phyloP scores from a whole-genome alignment of 345 rosid species.

The Hypericum perforatum region DNA sequence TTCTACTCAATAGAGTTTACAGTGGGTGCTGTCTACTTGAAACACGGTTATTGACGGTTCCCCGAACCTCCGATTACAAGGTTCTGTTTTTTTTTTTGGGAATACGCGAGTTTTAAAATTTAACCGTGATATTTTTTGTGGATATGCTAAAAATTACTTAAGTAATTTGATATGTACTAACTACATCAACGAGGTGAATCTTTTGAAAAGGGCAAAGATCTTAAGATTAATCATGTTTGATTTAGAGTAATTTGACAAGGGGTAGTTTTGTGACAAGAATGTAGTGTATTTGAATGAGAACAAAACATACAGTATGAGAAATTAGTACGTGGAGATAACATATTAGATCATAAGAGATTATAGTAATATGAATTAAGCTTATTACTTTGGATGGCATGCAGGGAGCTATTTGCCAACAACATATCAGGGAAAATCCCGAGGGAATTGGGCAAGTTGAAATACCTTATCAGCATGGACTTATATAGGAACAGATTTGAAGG shows the following conservation, averaged over 20 bases:
- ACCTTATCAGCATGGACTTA: constrained; percentile 90
- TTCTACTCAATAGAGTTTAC: not conserved
- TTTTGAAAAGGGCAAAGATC: no score
- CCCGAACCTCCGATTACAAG: not conserved
- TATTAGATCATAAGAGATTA: not conserved
- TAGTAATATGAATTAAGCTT: not conserved
- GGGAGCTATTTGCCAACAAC: constrained; percentile 90
- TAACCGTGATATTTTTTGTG: no score
- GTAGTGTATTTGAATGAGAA: no score
- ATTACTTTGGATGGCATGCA: constrained; percentile 15
- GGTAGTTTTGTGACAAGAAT: no score
- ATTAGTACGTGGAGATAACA: not conserved
- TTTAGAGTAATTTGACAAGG: no score
- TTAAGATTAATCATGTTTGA: no score
- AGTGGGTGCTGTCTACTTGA: not conserved
- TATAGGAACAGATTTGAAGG: constrained; percentile 91
- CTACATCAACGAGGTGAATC: no score
- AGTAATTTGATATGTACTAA: no score
- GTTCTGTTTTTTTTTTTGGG: no score
- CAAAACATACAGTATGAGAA: no score
- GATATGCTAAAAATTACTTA: no score
- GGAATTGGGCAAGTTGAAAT: constrained; percentile 79
- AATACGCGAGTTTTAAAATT: no score
- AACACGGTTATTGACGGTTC: not conserved
- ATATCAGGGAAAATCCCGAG: constrained; percentile 70